phyloP scores from a whole-genome alignment of 257 asterid genomes.

The Misopates orontium region DNA sequence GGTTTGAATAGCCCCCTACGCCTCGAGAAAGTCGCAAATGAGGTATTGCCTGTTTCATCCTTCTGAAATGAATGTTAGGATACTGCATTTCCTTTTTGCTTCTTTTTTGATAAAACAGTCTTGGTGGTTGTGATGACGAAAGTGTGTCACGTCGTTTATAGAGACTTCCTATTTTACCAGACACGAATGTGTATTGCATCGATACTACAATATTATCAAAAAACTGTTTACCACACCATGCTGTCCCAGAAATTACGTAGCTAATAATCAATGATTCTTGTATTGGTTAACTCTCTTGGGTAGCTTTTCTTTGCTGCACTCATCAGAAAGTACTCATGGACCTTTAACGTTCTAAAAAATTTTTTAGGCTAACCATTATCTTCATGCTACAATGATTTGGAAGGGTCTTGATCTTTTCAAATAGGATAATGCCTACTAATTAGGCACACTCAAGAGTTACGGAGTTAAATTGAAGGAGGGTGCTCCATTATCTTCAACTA shows the following conservation, averaged over 20 bases:
- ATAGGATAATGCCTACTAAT: background rate
- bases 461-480: constrained; percentile 19
- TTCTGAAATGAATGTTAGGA: constrained; percentile 17
- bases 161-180: constrained; percentile 2
- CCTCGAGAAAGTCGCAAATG: constrained; percentile 90
- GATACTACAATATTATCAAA: constrained; percentile 7
- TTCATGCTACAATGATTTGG: constrained; percentile 1
- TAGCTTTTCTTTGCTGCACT: background rate
- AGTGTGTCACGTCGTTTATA: constrained; percentile 15
- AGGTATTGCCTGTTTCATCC: constrained; percentile 50
- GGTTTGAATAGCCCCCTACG: constrained; percentile 86
- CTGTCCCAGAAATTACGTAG: background rate
- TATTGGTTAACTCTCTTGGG: constrained; percentile 9
- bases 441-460: background rate
- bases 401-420: constrained; percentile 19
- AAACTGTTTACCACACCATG: background rate
- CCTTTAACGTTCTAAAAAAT: too few relatives aligned
- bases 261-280: constrained; percentile 16
- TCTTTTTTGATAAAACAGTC: constrained; percentile 5
- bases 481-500: constrained; percentile 7
- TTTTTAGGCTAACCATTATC: too few relatives aligned
- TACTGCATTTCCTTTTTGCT: background rate
- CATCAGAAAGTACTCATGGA: background rate
- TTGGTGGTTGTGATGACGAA: background rate
- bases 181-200: constrained; percentile 8